These are phyloP conservation scores for Actinomortierella wolfii DNA, from an alignment of 371 early-diverging fungal species.

Conservation along the genomic window DNA sequence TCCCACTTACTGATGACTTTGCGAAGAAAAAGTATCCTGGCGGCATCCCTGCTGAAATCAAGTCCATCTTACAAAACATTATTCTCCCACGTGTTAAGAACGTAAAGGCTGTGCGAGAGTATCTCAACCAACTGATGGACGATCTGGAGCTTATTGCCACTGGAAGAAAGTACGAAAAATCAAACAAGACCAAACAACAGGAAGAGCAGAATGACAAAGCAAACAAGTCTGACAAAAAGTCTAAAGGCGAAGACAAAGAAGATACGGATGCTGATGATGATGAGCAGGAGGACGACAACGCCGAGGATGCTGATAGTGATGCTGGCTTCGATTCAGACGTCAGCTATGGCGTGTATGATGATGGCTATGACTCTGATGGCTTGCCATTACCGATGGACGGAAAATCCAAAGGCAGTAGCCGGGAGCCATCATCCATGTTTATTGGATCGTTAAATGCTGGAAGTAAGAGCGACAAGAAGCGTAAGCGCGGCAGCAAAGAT, in stretches of 20 bases:
- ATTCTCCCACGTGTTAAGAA: constrained; percentile 29
- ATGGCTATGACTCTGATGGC: constrained; percentile 45
- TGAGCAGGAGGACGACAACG: constrained; percentile 24
- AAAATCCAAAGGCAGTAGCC: constrained; percentile 6
- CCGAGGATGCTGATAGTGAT: constrained; percentile 25
- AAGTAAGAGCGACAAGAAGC: constrained; percentile 40
- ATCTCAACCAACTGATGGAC: constrained; percentile 29
- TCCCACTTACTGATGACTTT: no score
- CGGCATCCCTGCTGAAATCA: no score
- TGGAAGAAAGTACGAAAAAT: constrained; percentile 47
- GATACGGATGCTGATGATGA: constrained; percentile 1
- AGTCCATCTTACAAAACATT: neutral
- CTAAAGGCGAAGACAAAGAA: constrained; percentile 5
- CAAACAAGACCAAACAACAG: constrained; percentile 37
- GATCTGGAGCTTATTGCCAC: constrained; percentile 37
- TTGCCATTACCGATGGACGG: constrained; percentile 30
- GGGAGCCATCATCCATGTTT: constrained; percentile 30
- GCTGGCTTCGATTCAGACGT: constrained; percentile 9
- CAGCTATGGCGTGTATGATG: constrained; percentile 5
- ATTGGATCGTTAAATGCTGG: constrained; percentile 35
- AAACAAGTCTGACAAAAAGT: neutral
- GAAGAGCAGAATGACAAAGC: constrained; percentile 26
- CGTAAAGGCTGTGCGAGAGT: constrained; percentile 28
- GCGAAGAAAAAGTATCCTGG: no score
- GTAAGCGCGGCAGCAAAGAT: constrained; percentile 49